Evolutionary conservation across 768 basidiomycete species (phyloP).

Genomic region (Boletus rubroflammeus): DNA sequence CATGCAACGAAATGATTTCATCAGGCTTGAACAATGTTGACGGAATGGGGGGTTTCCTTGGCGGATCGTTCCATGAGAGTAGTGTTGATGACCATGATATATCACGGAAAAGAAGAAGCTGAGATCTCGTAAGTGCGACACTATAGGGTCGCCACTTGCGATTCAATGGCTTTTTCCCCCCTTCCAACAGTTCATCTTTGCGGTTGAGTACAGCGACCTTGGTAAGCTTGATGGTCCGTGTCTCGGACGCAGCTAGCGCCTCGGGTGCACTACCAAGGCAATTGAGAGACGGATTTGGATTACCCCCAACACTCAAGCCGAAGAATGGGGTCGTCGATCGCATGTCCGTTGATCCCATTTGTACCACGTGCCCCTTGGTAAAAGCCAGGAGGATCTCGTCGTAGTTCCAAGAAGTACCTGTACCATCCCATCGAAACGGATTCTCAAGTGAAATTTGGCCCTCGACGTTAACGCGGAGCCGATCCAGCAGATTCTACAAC

Average conservation of each 20-base stretch:
- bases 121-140: conserved; percentile 84
- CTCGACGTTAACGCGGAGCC: conserved; percentile 66
- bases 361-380: conserved; percentile 53
- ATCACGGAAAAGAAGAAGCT: conserved; percentile 88
- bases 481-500: conserved; percentile 58
- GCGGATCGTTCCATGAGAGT: conserved; percentile 39
- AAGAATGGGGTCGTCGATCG: conserved; percentile 43
- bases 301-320: conserved; percentile 37
- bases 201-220: conserved; percentile 79
- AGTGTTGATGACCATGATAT: conserved; percentile 49
- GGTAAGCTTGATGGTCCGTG: conserved; percentile 60
- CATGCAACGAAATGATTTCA: conserved; percentile 75
- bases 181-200: conserved; percentile 75
- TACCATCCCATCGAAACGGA: conserved; percentile 68
- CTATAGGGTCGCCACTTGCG: conserved; percentile 89
- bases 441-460: conserved; percentile 53
- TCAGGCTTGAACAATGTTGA: conserved; percentile 66
- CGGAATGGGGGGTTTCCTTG: conserved; percentile 37
- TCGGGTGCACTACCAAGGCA: conserved; percentile 27
- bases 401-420: conserved; percentile 62
- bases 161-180: conserved; percentile 69
- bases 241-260: conserved; percentile 28
- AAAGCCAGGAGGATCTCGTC: conserved; percentile 63
- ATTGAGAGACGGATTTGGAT: conserved; percentile 29
- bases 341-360: conserved; percentile 46